Base-by-base conservation (phyloP, 108 stramenopile genomes). In the Nitzschia palea region DNA sequence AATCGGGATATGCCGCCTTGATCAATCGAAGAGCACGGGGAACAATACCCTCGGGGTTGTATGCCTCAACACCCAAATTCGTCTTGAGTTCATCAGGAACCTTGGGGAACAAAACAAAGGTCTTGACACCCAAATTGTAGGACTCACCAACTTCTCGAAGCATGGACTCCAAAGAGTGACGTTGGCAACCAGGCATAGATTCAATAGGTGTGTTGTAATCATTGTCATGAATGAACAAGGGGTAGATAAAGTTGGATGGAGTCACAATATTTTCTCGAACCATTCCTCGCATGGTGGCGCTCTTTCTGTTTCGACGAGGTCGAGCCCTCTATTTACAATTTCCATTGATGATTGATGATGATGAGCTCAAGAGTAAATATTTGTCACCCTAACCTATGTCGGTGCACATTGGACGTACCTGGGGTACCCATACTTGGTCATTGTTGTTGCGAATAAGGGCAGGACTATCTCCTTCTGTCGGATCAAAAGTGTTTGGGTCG, bases 161-260 rank as follows among this genome's bases (percentile, higher is more conserved):
- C 97, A 98, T 96, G 65, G 77, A 76, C 25, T 80, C 76, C 8
- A 95, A 76, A 25, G 88, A 88, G 70, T 96, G 95, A 51, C 98
- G 88, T 45, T 81, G 77, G 59, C 96, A 97, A 68, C 96, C 98
- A 35, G 98, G 98, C 98, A 98, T 98, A 62, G 91, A 90, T 33
- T 80, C 56, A 60, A 98, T 98, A 4, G 81, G 79, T 65, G 73
- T 68, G 51, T 95, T 86, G 68, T 76, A 82, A 44, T 86, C 80
- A 68, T 97, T 93, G 28, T 98, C 98, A 75, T 97, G 96, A 59
- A 98, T 98, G 78, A 98, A 98, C 3, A 98, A 89, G 36, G 98
- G 98, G 71, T 97, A 97, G 52, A 98, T 97, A 73, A 98, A 96
- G 74, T 98, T 96, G 50, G 88, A 77, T 22, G 96, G 97, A 3